Percentiles rank a stretch among this genome's conserved stretches.
These are phyloP conservation scores for Terfezia claveryi DNA, from an alignment of 495 filamentous ascomycete species.

Conservation along the genomic window DNA sequence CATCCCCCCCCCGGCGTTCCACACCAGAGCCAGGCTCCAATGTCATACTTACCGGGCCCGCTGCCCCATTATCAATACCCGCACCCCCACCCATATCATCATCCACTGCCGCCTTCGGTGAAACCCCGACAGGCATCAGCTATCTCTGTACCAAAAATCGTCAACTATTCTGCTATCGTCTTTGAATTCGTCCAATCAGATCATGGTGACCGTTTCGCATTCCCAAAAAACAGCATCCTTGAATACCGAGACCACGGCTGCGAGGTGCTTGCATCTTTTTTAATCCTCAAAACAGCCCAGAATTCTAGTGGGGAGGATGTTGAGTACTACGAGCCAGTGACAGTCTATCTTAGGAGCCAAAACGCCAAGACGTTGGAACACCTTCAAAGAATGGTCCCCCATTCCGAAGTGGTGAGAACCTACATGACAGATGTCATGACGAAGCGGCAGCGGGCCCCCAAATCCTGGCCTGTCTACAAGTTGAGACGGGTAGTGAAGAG, in stretches of 20 bases:
- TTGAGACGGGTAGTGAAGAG: neutral
- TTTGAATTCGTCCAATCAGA: slow-evolving; percentile 50
- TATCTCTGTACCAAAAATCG: slow-evolving; percentile 1
- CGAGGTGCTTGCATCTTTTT: slow-evolving; percentile 33
- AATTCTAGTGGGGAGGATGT: slow-evolving; percentile 27
- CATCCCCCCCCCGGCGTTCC: neutral
- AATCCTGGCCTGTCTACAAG: neutral
- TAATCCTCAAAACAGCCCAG: slow-evolving; percentile 32
- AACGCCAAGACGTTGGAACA: slow-evolving; percentile 13
- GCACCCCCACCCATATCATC: neutral
- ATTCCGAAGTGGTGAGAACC: slow-evolving; percentile 11
- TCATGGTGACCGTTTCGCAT: slow-evolving; percentile 60
- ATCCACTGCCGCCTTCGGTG: neutral
- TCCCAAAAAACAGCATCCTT: slow-evolving; percentile 68
- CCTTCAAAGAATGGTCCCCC: slow-evolving; percentile 13
- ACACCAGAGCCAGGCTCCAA: neutral
- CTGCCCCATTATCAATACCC: neutral
- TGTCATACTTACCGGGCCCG: neutral
- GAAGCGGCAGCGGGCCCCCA: slow-evolving; percentile 10
- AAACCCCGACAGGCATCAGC: slow-evolving; percentile 4
- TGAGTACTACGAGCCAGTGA: slow-evolving; percentile 83
- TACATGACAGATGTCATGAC: slow-evolving; percentile 17
- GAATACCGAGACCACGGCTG: slow-evolving; percentile 42
- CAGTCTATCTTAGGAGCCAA: slow-evolving; percentile 26
- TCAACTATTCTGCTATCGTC: slow-evolving; percentile 34